A percentile compares a stretch with the other conserved stretches of the same genome.
Conservation (phyloP, 2,329 filamentous ascomycete species). For the Aspergillus arachidicola region DNA sequence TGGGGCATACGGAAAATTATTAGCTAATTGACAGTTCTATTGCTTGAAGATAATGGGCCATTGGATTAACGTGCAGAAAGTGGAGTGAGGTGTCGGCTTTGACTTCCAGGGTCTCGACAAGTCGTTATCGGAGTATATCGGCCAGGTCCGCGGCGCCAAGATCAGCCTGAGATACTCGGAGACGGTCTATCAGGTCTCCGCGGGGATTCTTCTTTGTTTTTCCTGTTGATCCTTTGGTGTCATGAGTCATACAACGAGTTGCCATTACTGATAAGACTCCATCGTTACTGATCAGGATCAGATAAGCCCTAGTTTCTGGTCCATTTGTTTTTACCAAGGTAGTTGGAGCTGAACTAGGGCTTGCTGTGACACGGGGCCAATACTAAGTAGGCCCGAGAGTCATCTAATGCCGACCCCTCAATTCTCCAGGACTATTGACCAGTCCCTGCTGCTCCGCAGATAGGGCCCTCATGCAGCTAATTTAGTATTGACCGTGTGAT, state of each 20-base stretch:
- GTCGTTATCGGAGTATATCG: neutral
- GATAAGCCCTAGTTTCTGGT: neutral
- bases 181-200: neutral
- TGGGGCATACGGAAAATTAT: neutral
- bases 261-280: neutral
- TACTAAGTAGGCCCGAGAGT: neutral
- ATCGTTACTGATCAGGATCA: neutral
- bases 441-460: neutral
- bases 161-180: neutral
- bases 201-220: neutral
- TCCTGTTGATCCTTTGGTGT: neutral
- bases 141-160: neutral
- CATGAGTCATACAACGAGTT: neutral
- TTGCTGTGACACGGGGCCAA: neutral
- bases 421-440: neutral
- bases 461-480: neutral
- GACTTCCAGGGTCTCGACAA: neutral
- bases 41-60: neutral
- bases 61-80: neutral
- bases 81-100: neutral
- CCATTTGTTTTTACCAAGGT: neutral
- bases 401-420: neutral
- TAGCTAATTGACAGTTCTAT: conserved; percentile 8
- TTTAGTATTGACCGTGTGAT: neutral
- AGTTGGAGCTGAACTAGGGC: neutral